Evolutionary conservation across 2,329 filamentous ascomycete species (phyloP), one percentile per base, ranked within the genome.

Genomic region (Fusarium staphyleae): DNA sequence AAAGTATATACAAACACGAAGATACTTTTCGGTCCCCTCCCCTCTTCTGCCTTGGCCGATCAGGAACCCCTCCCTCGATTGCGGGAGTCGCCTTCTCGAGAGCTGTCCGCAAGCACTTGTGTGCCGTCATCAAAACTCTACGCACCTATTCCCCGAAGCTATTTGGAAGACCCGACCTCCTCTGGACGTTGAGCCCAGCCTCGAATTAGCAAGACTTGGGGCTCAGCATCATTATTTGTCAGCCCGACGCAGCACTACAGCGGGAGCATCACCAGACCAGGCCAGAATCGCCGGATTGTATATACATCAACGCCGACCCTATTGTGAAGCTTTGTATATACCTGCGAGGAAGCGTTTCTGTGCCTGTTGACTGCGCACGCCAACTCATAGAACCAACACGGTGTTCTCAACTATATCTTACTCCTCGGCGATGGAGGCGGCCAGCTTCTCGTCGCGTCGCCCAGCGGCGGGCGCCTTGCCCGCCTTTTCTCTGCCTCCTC

Each of bases 401-500:
- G 19, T 22, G 19, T 22, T 22, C 19, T n/a, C n/a, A n/a, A n/a
- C n/a, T n/a, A 6, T 4, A 22, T 22, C 19, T 6, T 22, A 22
- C 6, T 22, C 19, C 19, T 6, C 19, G 19, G 19, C 19, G 40
- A 73, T 72, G 69, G 71, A 71, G 28, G 34, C 62, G 24, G 55
- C 64, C 42, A 72, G 70, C 52, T 74, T 74, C 54, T 62, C 72
- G 9, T 66, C 70, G 29, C 69, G 72, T 52, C 72, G 72, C 32
- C 63, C 70, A 37, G 71, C 72, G 18, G 68, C 72, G 15, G 67
- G 69, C 57, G 47, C 66, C 13, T 52, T 74, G 47, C 72, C 71
- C n/a, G 55, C 71, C 32, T 74, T 74, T 48, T 68, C 70, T 55
- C 68, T 74, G 28, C 72, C 72, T 47, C 71, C 71, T 37, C 72